These are phyloP conservation scores for Nicotiana knightiana DNA, from an alignment of 257 asterid species.

Conservation along the genomic window DNA sequence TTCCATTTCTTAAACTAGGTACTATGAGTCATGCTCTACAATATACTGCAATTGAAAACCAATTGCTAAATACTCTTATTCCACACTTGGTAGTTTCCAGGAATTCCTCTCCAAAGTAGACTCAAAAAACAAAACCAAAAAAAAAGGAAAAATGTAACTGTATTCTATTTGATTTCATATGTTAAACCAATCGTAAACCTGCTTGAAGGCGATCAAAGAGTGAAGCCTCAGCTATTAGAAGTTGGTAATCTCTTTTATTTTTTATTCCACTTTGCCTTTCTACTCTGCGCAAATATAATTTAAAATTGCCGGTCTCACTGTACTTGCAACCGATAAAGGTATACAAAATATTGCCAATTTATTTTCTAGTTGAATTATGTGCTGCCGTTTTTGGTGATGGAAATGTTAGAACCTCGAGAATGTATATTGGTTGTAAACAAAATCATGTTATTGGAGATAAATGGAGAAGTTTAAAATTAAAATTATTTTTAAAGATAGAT, in stretches of 20 bases:
- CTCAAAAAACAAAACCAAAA: not conserved
- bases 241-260: not conserved
- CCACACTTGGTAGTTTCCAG: conserved; percentile 25
- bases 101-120: conserved; percentile 5
- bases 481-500: too few species aligned
- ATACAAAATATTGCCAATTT: not conserved
- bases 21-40: too few species aligned
- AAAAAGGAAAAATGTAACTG: not conserved
- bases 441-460: too few species aligned
- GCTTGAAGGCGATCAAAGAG: not conserved
- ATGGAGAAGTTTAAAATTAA: too few species aligned
- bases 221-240: not conserved
- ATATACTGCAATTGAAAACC: too few species aligned
- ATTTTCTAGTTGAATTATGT: not conserved
- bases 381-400: not conserved
- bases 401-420: too few species aligned
- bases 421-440: too few species aligned
- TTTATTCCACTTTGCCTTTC: not conserved
- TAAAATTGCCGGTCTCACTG: not conserved
- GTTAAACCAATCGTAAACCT: not conserved
- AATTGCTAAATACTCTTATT: too few species aligned
- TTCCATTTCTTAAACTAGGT: too few species aligned
- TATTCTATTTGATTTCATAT: not conserved
- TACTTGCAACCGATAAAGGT: not conserved
- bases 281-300: not conserved